These are phyloP conservation scores for Rhodocollybia butyracea DNA, from an alignment of 768 basidiomycete genomes.

Conservation along the genomic window DNA sequence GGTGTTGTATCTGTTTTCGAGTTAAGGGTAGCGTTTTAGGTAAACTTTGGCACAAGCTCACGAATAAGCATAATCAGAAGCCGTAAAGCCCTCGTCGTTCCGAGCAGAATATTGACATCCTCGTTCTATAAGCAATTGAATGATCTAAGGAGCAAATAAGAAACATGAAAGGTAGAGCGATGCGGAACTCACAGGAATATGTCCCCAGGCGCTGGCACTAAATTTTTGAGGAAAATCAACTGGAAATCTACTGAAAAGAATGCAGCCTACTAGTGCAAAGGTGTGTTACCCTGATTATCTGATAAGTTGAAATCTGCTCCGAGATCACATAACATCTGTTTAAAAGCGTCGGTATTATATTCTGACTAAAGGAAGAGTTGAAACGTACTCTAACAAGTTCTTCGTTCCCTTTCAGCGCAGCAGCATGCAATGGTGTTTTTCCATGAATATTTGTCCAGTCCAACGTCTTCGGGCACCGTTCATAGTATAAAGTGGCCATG, in stretches of 20 bases:
- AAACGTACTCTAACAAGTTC: slow-evolving; percentile 72
- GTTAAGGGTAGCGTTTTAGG: slow-evolving; percentile 1
- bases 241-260: neutral
- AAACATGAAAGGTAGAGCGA: neutral
- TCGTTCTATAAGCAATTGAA: slow-evolving; percentile 83
- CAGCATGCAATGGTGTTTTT: slow-evolving; percentile 87
- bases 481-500: slow-evolving; percentile 85
- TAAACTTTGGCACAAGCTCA: slow-evolving; percentile 31
- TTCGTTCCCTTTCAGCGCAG: slow-evolving; percentile 85
- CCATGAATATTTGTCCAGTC: slow-evolving; percentile 93
- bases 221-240: neutral
- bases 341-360: slow-evolving; percentile 9
- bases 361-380: slow-evolving; percentile 8
- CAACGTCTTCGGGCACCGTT: slow-evolving; percentile 81
- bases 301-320: slow-evolving; percentile 88
- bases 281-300: slow-evolving; percentile 89
- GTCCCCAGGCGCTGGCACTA: slow-evolving; percentile 88
- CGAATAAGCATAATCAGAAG: slow-evolving; percentile 92
- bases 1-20: slow-evolving; percentile 56
- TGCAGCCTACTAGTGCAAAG: slow-evolving; percentile 81
- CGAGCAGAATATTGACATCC: slow-evolving; percentile 81
- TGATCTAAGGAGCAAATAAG: slow-evolving; percentile 43
- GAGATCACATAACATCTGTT: slow-evolving; percentile 85
- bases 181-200: slow-evolving; percentile 58
- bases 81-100: slow-evolving; percentile 90